phyloP scores from a whole-genome alignment of 495 filamentous ascomycete genomes.

The Lasiosphaeriaceae sp. region DNA sequence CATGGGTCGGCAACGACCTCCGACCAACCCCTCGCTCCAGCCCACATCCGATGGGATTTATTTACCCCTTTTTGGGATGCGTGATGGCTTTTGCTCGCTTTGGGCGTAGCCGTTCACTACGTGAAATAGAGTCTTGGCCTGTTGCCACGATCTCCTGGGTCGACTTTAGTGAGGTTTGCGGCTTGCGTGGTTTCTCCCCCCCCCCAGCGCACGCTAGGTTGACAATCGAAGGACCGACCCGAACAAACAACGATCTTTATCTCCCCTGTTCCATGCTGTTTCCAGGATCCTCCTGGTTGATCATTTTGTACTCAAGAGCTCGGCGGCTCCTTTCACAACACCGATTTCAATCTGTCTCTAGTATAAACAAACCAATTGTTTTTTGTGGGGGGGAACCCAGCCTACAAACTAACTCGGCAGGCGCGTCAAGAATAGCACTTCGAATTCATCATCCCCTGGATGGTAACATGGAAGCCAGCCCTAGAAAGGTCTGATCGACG shows the following conservation, averaged over 20 bases:
- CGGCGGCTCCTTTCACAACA: not conserved
- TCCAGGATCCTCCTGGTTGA: not conserved
- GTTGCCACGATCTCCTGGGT: too few species aligned
- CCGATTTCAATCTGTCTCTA: not conserved
- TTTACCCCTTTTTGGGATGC: not conserved
- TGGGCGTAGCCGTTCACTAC: not conserved
- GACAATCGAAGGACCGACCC: not conserved
- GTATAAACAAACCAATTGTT: not conserved
- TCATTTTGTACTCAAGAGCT: too few species aligned
- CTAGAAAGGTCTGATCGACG: not conserved
- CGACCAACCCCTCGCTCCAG: too few species aligned
- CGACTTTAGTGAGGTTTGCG: too few species aligned
- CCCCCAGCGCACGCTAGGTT: not conserved
- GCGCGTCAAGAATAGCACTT: not conserved
- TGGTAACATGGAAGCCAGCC: not conserved
- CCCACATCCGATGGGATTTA: too few species aligned
- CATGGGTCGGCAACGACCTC: not conserved
- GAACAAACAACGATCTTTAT: not conserved
- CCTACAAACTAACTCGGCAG: not conserved
- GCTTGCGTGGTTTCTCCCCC: not conserved
- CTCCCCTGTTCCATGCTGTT: not conserved
- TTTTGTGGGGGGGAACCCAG: not conserved
- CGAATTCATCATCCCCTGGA: not conserved
- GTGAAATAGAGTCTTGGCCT: too few species aligned
- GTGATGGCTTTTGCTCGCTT: not conserved